Evolutionary conservation across 2,329 filamentous ascomycete genomes (phyloP).

Genomic region (Phaeosphaeria sp.): DNA sequence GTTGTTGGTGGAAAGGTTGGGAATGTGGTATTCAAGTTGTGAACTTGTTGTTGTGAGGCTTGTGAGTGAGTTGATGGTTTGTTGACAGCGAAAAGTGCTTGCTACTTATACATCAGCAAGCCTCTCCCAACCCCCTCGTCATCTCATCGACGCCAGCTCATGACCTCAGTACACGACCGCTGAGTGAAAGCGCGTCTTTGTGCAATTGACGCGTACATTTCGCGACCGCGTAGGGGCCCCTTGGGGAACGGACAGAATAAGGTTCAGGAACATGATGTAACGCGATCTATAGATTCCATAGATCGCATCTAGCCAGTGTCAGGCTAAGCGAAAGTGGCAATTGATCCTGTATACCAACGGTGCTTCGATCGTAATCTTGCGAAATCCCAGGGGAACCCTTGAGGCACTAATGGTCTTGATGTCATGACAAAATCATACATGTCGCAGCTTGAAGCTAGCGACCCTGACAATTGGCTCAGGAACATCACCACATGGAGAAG

Average conservation of each 20-base stretch:
- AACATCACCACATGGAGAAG: background rate
- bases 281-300: background rate
- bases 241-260: background rate
- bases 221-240: background rate
- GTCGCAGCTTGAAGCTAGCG: background rate
- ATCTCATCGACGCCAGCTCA: background rate
- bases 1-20: background rate
- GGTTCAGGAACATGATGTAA: conserved; percentile 3
- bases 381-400: conserved; percentile 1
- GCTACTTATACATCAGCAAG: conserved; percentile 4
- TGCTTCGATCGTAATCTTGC: background rate
- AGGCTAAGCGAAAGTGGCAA: background rate
- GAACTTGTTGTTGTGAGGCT: background rate
- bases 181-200: conserved; percentile 1
- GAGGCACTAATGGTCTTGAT: conserved; percentile 1
- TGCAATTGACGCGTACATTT: background rate
- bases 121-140: background rate
- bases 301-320: background rate
- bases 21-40: background rate
- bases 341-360: background rate
- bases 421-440: conserved; percentile 5
- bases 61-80: conserved; percentile 2
- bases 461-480: background rate
- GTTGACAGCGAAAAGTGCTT: conserved; percentile 1
- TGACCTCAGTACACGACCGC: background rate